Base-by-base conservation (phyloP, 2,329 filamentous ascomycete species). In the Pseudofabraea citricarpa region DNA sequence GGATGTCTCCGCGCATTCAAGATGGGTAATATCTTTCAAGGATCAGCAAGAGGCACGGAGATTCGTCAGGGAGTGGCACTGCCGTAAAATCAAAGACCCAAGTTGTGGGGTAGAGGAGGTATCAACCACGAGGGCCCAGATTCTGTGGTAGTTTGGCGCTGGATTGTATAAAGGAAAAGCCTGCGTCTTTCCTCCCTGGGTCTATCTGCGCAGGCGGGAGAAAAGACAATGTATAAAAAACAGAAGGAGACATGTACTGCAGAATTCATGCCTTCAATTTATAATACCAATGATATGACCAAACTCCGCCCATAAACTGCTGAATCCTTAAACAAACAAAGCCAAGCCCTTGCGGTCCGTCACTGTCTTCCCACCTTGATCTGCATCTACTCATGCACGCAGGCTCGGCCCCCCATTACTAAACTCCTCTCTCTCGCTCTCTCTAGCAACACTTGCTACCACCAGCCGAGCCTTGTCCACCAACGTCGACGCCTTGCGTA, bases 401-500 rank as follows among this genome's bases (percentile, higher is more conserved):
- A n/a, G n/a, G n/a, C n/a, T n/a, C n/a, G n/a, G n/a, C n/a, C n/a
- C n/a, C n/a, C n/a, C n/a, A n/a, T n/a, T n/a, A n/a, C n/a, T n/a
- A n/a, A n/a, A n/a, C n/a, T n/a, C n/a, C n/a, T n/a, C n/a, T n/a
- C n/a, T n/a, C n/a, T n/a, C n/a, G 12, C 7, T 27, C 42, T 27
- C 31, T 62, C 71, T 81, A 94, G 64, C 88, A 94, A 73, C 89
- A 95, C 69, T 89, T 89, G 60, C 81, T 74, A 60, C 81, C 68
- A 47, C 42, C 59, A 46, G 73, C 73, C 38, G 73, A 72, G 52
- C 74, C 75, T 54, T 77, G 76, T 58, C 74, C 68, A 54, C 78
- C 76, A 57, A 90, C 85, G 62, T 82, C 87, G 56, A 90, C 83
- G 36, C 81, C 81, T 49, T 71, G 66, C 26, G 67, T 57, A 29